Evolutionary conservation across 208 protist genomes (phyloP), one percentile per base, ranked within the genome.

Genomic region (Polymyxa betae): DNA sequence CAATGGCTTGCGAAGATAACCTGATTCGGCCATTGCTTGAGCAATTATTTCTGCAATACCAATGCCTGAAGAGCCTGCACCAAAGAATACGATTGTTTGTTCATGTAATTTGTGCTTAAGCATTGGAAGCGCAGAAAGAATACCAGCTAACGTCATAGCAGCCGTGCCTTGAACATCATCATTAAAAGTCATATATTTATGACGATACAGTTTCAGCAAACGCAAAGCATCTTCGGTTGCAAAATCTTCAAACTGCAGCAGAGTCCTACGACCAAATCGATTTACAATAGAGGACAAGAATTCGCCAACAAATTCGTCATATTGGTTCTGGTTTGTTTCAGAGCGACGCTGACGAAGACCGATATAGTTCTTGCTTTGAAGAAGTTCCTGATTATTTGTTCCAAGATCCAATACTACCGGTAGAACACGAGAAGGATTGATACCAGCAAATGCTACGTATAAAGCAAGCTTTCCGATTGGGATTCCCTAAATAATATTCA

Each of bases 231-330:
- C 94, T 49, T 94, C 92, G n/a, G 93, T 95, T 10, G 90, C 92
- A 91, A 96, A 96, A 91, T 96, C 95, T 89, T 96, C 95, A 49
- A 95, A 96, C 88, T 96, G 94, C 35, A 95, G 5, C 72, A 82
- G 72, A 35, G 72, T 82, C 5, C 12, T 5, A n/a, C 72, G 72
- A 35, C 72, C 72, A 43, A 40, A 82, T 43, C 72, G 5, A n/a
- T 5, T n/a, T n/a, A 43, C 72, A 35, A 82, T 35, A 12, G 72
- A 5, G 40, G n/a, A 35, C n/a, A 82, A 16, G n/a, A 82, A 82
- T n/a, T 82, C 72, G 72, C 72, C 72, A 82, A 82, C 72, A 43
- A 82, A 82, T 43, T 35, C 72, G 72, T 82, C 72, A 43, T 40
- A 82, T n/a, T 5, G 12, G 35, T 40, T 43, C 35, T 45, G 40